A percentile compares a stretch with the other conserved stretches of the same genome.
Evolutionary conservation across 176 grass and related monocot species (phyloP).

Genomic region (Cenchrus fungigraminus): DNA sequence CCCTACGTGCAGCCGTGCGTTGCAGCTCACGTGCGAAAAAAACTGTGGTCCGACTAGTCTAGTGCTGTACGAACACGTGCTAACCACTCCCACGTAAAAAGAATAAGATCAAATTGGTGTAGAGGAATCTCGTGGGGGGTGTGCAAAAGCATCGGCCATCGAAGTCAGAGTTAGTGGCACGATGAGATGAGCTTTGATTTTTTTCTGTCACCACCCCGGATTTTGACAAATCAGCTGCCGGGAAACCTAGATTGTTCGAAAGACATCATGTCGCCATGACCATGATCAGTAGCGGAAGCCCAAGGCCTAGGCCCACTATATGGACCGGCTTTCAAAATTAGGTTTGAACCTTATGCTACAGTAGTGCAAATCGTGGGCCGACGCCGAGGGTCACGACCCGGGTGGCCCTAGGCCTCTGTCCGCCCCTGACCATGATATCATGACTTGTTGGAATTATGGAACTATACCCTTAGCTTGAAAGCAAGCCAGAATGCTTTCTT

Average conservation of each 20-base stretch:
- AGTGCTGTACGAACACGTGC: conserved; percentile 22
- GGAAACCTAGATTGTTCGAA: conserved; percentile 38
- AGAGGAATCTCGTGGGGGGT: conserved; percentile 5
- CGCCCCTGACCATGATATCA: not conserved
- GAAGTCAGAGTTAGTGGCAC: not conserved
- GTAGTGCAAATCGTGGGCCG: too few relatives aligned
- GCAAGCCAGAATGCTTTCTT: conserved; percentile 48
- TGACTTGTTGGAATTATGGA: conserved; percentile 7
- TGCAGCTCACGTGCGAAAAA: conserved; percentile 21
- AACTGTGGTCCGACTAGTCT: not conserved
- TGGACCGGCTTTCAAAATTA: too few relatives aligned
- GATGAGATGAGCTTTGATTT: conserved; percentile 8
- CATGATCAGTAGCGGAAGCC: not conserved
- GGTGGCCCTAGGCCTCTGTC: too few relatives aligned
- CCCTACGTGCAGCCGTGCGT: not conserved
- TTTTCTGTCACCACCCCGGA: not conserved
- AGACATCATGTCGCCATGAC: not conserved
- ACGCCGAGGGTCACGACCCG: too few relatives aligned
- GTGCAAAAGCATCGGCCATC: not conserved
- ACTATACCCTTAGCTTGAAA: conserved; percentile 51
- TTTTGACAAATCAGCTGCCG: conserved; percentile 38
- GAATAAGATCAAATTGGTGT: not conserved
- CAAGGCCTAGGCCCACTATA: too few relatives aligned
- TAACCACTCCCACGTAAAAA: not conserved
- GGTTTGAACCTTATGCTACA: too few relatives aligned